A percentile compares a stretch with the other conserved stretches of the same genome.
These are phyloP conservation scores for Microstegium vimineum DNA, from an alignment of 176 grass and related monocot species.

Conservation along the genomic window DNA sequence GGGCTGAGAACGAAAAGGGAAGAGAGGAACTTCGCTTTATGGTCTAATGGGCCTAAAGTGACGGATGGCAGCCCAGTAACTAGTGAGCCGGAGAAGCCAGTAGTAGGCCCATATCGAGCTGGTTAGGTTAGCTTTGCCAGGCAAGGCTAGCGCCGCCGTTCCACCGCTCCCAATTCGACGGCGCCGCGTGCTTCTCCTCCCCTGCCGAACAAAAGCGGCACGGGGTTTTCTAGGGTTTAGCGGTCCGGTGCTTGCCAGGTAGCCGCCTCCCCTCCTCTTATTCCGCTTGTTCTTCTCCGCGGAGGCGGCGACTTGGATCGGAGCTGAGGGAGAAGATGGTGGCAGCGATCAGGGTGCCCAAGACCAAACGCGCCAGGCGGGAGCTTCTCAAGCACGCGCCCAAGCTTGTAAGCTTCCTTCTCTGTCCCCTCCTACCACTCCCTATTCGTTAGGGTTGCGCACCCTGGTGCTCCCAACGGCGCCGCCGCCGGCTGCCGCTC, in stretches of 20 bases:
- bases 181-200: too few relatives aligned
- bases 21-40: background rate
- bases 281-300: background rate
- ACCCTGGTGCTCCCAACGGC: too few relatives aligned
- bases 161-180: too few relatives aligned
- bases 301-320: background rate
- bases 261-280: background rate
- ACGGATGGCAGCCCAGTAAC: background rate
- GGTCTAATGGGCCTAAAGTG: background rate
- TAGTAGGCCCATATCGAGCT: background rate
- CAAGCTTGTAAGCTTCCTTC: slow-evolving; percentile 56
- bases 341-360: slow-evolving; percentile 67
- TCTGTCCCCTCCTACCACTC: background rate
- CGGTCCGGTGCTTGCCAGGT: too few relatives aligned
- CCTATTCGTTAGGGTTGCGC: too few relatives aligned
- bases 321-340: slow-evolving; percentile 17
- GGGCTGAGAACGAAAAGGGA: background rate
- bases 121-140: background rate
- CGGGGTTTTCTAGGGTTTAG: slow-evolving; percentile 7
- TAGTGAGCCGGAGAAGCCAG: too few relatives aligned
- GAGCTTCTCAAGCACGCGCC: slow-evolving; percentile 75
- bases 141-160: too few relatives aligned
- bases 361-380: slow-evolving; percentile 52
- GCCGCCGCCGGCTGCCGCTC: too few relatives aligned
- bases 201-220: background rate